Conservation (phyloP, 2,329 filamentous ascomycete genomes). For the Penicillium sp. region DNA sequence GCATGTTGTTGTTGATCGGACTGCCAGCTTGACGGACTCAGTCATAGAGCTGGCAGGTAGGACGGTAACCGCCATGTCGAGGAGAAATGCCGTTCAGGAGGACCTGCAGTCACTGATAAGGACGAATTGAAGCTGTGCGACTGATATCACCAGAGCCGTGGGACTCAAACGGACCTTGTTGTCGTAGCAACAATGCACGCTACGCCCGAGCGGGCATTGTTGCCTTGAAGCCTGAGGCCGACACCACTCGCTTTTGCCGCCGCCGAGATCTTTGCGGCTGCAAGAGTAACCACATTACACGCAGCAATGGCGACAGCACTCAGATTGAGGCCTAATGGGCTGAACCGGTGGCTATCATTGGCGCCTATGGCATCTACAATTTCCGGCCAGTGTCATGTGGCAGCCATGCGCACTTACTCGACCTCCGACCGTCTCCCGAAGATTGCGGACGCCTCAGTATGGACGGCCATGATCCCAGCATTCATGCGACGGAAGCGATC, state of each 20-base stretch:
- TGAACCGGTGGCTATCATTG: slow-evolving; percentile 5
- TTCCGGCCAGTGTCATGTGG: slow-evolving; percentile 4
- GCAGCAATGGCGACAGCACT: slow-evolving; percentile 18
- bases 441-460: slow-evolving; percentile 60
- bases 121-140: slow-evolving; percentile 18
- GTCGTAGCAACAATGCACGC: slow-evolving; percentile 31
- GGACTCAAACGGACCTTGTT: slow-evolving; percentile 23
- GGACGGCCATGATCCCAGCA: slow-evolving; percentile 68
- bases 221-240: slow-evolving; percentile 15
- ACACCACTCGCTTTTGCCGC: slow-evolving; percentile 7
- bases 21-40: slow-evolving; percentile 53
- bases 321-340: slow-evolving; percentile 15
- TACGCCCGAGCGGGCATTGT: slow-evolving; percentile 18
- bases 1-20: slow-evolving; percentile 55
- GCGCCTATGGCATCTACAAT: slow-evolving; percentile 1
- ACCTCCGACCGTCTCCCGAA: slow-evolving; percentile 34
- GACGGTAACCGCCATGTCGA: slow-evolving; percentile 33
- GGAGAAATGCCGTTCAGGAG: slow-evolving; percentile 14
- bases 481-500: slow-evolving; percentile 40
- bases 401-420: slow-evolving; percentile 15
- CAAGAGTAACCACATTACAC: background rate
- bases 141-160: slow-evolving; percentile 20
- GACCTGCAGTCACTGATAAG: slow-evolving; percentile 15
- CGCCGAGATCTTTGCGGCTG: background rate
- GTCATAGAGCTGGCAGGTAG: slow-evolving; percentile 31